These are phyloP conservation scores for Mrakia gelida DNA, from an alignment of 768 basidiomycete species.

Conservation along the genomic window DNA sequence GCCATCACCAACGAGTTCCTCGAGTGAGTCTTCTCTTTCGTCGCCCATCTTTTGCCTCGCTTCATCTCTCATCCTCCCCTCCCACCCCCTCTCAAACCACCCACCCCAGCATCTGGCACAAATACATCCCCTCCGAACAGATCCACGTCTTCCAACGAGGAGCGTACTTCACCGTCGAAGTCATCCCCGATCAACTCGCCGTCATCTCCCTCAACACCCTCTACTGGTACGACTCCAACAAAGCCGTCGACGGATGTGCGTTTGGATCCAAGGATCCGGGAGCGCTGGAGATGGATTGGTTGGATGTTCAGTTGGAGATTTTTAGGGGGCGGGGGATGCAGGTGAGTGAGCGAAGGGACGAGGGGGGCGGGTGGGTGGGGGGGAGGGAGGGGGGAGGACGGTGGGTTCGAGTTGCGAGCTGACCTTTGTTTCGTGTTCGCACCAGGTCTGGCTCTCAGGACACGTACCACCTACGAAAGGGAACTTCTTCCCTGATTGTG, in stretches of 20 bases:
- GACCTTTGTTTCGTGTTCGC: constrained; percentile 46
- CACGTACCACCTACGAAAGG: constrained; percentile 79
- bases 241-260: constrained; percentile 40
- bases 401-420: neutral
- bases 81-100: neutral
- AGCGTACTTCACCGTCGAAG: constrained; percentile 76
- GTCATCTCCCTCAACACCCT: constrained; percentile 83
- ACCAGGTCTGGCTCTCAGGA: constrained; percentile 55
- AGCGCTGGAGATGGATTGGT: constrained; percentile 81
- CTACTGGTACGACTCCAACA: constrained; percentile 74
- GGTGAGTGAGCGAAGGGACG: constrained; percentile 44
- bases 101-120: constrained; percentile 63
- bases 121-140: constrained; percentile 68
- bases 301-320: constrained; percentile 71
- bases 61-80: neutral
- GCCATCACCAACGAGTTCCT: constrained; percentile 55
- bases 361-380: no score
- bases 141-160: constrained; percentile 41
- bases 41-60: neutral
- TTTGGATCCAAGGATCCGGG: constrained; percentile 70
- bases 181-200: constrained; percentile 68
- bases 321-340: constrained; percentile 70
- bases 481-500: constrained; percentile 81
- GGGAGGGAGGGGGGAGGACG: no score
- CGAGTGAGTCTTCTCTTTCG: constrained; percentile 51